Evolutionary conservation across 805 yeast genomes (phyloP).

Genomic region (Saccharomycopsis sp.): DNA sequence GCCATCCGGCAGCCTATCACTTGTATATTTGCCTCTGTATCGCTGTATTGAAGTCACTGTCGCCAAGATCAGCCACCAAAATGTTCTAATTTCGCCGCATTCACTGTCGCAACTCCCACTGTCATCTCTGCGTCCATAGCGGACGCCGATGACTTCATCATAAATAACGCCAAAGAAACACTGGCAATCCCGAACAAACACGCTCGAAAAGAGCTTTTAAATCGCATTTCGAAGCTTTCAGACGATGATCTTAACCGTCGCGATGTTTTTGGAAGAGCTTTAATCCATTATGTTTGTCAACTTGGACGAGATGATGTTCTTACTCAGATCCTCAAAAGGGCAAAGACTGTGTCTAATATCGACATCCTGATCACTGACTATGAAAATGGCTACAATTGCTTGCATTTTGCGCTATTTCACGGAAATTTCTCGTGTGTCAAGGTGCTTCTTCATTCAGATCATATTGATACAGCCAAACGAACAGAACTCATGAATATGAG

Average conservation of each 20-base stretch:
- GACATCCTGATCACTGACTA: constrained; percentile 37
- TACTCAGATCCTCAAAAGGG: constrained; percentile 34
- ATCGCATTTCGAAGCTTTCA: constrained; percentile 27
- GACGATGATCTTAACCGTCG: constrained; percentile 38
- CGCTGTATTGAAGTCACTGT: no score
- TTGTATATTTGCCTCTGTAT: no score
- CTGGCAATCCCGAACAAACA: not conserved
- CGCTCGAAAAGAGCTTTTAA: constrained; percentile 12
- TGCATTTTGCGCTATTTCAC: constrained; percentile 61
- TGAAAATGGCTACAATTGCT: constrained; percentile 78
- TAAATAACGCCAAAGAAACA: not conserved
- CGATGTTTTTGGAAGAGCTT: constrained; percentile 66
- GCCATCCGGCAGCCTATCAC: no score
- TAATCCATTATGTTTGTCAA: constrained; percentile 51
- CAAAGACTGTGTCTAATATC: not conserved
- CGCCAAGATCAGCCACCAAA: no score
- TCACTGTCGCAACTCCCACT: not conserved
- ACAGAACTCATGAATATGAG: constrained; percentile 42
- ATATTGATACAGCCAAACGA: constrained; percentile 22
- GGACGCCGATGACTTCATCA: not conserved
- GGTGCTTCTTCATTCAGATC: constrained; percentile 31
- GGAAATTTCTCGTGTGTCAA: constrained; percentile 53
- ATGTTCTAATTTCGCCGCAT: not conserved
- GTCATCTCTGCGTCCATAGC: not conserved
- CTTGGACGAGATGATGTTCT: constrained; percentile 44